Base-by-base conservation (phyloP, 169 alveolate genomes). In the Plasmodium ovale region DNA sequence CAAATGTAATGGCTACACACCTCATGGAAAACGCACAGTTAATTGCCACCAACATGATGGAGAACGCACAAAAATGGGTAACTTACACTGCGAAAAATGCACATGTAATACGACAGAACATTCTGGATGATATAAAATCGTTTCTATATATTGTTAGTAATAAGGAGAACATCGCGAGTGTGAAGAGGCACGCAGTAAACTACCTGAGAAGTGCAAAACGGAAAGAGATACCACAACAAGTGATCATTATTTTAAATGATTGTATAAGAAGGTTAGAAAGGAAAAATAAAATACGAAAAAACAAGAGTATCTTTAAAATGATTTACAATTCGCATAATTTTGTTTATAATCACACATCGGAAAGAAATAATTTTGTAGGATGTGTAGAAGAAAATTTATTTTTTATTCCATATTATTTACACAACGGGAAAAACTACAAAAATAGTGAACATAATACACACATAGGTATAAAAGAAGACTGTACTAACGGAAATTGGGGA, bases 301-400 rank as follows among this genome's bases (percentile, higher is more conserved):
- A 60, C 0, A 54, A 16, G 42, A 31, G n/a, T 39, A 79, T 84
- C 47, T 84, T 84, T 68, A 54, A 51, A 33, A 67, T 37, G 37
- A 35, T 84, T 9, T 84, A 67, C n/a, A 47, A 68, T 23, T 6
- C 58, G 7, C 64, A 82, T 29, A 47, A 84, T 68, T 51, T 68
- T 84, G 44, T 42, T 54, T 68, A 58, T 68, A 19, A 31, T 44
- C 67, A 31, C 10, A 56, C 51, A 29, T 33, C 56, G 0, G 14
- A 31, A 16, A 82, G 42, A 37, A 67, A 68, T 68, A 33, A 37
- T n/a, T 25, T 68, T 54, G n/a, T n/a, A n/a, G 91, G 77, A 10
- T 84, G 68, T 67, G 72, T 84, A 29, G 91, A 84, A 25, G 91
- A 84, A 70, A 67, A 84, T 59, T 69, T 84, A 54, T 84, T 82